These are phyloP conservation scores for Mortierella sp. DNA, from an alignment of 371 early-diverging fungal species.

Conservation along the genomic window DNA sequence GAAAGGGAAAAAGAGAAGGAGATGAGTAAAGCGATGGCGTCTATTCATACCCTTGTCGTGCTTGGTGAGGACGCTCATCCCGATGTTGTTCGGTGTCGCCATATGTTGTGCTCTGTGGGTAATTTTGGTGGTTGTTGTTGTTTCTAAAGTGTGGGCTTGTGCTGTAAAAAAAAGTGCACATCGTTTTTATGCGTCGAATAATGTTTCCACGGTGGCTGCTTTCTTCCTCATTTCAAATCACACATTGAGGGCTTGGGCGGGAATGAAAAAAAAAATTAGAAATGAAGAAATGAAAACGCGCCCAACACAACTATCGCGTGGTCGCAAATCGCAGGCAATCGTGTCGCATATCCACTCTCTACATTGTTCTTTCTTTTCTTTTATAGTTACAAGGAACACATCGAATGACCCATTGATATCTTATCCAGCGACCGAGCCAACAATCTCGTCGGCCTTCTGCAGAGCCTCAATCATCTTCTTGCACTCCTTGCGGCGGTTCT, in stretches of 20 bases:
- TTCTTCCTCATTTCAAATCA: neutral
- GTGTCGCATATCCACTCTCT: neutral
- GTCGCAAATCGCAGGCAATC: neutral
- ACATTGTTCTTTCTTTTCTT: neutral
- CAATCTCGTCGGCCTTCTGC: conserved; percentile 95
- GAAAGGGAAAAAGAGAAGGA: neutral
- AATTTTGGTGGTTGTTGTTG: conserved; percentile 11
- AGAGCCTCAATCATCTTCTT: conserved; percentile 98
- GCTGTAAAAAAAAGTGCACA: neutral
- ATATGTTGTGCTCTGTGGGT: conserved; percentile 3
- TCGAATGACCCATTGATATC: no score
- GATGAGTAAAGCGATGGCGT: neutral
- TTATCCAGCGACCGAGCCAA: conserved; percentile 61
- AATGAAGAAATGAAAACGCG: neutral
- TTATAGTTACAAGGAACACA: neutral
- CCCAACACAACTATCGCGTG: neutral
- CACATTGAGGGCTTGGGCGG: neutral
- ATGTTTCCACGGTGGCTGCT: neutral
- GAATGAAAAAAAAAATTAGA: neutral
- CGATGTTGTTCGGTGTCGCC: neutral
- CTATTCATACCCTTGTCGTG: conserved; percentile 21
- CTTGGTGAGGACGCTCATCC: conserved; percentile 39
- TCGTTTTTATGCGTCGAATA: neutral
- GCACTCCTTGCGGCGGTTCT: conserved; percentile 94
- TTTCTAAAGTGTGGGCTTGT: neutral